Percentiles rank a stretch among this genome's conserved stretches.
phyloP scores from a whole-genome alignment of 306 rosid species.

The Inga oerstediana region DNA sequence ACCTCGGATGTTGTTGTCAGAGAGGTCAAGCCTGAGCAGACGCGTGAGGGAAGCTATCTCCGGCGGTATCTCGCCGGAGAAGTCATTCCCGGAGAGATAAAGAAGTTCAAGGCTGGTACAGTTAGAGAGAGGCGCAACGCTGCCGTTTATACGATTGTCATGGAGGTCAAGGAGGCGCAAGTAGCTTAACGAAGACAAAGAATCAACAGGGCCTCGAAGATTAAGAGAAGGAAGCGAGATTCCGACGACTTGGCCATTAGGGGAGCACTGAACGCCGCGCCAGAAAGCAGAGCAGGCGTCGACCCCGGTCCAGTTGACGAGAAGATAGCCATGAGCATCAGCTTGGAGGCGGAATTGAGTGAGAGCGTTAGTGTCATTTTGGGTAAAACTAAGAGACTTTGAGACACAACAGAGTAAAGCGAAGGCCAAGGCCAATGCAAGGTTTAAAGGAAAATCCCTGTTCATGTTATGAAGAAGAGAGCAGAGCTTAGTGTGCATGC shows the following conservation, averaged over 20 bases:
- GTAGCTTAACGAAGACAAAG: slow-evolving; percentile 65
- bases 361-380: slow-evolving; percentile 72
- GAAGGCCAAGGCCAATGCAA: not conserved
- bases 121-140: slow-evolving; percentile 55
- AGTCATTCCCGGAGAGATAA: slow-evolving; percentile 83
- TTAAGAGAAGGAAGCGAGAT: slow-evolving; percentile 76
- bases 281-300: slow-evolving; percentile 73
- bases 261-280: slow-evolving; percentile 76
- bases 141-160: slow-evolving; percentile 76
- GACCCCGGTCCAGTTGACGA: slow-evolving; percentile 73
- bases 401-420: slow-evolving; percentile 4
- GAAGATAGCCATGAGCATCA: slow-evolving; percentile 82
- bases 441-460: not conserved
- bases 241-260: slow-evolving; percentile 49
- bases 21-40: slow-evolving; percentile 83
- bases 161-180: slow-evolving; percentile 90
- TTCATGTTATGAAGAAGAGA: slow-evolving; percentile 31
- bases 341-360: slow-evolving; percentile 60
- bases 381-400: slow-evolving; percentile 30
- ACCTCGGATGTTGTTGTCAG: slow-evolving; percentile 84
- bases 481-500: slow-evolving; percentile 29
- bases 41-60: slow-evolving; percentile 48
- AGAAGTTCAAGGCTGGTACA: slow-evolving; percentile 77
- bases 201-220: slow-evolving; percentile 75
- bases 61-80: slow-evolving; percentile 74